These are phyloP conservation scores for Aegilops speltoides DNA, from an alignment of 176 grass and related monocot species.

Conservation along the genomic window DNA sequence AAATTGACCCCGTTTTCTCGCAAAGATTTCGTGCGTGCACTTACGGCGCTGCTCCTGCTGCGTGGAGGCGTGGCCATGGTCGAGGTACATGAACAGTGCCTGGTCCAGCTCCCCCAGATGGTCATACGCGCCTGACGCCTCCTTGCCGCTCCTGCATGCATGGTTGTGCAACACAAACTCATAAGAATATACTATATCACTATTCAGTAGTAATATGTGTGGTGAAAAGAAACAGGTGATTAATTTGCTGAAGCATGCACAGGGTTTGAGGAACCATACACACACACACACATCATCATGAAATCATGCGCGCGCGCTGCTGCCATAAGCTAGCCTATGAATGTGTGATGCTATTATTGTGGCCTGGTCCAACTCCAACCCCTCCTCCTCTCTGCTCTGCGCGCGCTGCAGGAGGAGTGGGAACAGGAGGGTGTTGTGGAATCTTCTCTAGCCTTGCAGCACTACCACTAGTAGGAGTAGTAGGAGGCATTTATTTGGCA, in stretches of 20 bases:
- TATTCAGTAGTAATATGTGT: background rate
- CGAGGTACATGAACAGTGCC: conserved; percentile 78
- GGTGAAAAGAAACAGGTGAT: background rate
- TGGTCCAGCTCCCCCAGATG: conserved; percentile 76
- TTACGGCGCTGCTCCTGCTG: conserved; percentile 66
- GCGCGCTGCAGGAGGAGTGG: conserved; percentile 24
- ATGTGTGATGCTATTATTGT: conserved; percentile 36
- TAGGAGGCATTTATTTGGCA: conserved; percentile 49
- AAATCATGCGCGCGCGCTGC: conserved; percentile 38
- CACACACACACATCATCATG: conserved; percentile 24
- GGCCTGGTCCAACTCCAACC: conserved; percentile 39
- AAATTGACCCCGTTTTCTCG: too few species aligned
- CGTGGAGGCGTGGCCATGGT: conserved; percentile 50
- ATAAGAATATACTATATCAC: too few species aligned
- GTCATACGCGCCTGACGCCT: conserved; percentile 68
- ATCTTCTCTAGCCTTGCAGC: conserved; percentile 33
- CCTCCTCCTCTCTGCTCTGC: background rate
- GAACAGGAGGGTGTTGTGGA: conserved; percentile 55
- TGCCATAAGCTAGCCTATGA: conserved; percentile 13
- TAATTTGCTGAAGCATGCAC: conserved; percentile 13
- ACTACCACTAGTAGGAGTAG: background rate
- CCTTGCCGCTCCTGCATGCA: conserved; percentile 37
- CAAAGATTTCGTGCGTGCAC: background rate
- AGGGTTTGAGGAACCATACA: conserved; percentile 25
- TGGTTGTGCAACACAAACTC: background rate